Evolutionary conservation across 2,329 filamentous ascomycete genomes (phyloP).

Genomic region (Trichoderma sp.): DNA sequence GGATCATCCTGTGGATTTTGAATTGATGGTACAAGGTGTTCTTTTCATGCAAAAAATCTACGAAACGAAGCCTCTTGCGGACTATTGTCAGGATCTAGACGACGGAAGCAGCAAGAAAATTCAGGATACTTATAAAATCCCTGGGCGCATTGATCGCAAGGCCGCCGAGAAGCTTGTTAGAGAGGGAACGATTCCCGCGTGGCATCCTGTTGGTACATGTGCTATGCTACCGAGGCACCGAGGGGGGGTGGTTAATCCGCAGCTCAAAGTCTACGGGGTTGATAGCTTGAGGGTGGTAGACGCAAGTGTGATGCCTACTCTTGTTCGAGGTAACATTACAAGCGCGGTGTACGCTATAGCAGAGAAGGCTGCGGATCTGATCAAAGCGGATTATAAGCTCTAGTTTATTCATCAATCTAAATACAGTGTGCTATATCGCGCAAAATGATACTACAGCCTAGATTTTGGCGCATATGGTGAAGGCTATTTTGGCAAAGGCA

Average conservation of each 20-base stretch:
- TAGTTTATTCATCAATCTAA: background rate
- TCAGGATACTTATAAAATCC: slow-evolving; percentile 49
- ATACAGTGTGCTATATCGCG: background rate
- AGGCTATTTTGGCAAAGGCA: no score
- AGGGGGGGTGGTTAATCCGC: slow-evolving; percentile 57
- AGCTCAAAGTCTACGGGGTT: slow-evolving; percentile 54
- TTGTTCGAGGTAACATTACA: slow-evolving; percentile 50
- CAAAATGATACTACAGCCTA: no score
- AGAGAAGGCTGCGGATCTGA: slow-evolving; percentile 47
- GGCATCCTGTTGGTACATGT: slow-evolving; percentile 50
- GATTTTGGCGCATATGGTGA: no score
- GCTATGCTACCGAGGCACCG: slow-evolving; percentile 46
- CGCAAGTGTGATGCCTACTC: slow-evolving; percentile 52
- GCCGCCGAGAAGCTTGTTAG: slow-evolving; percentile 47
- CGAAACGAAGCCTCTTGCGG: background rate
- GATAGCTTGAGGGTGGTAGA: slow-evolving; percentile 55
- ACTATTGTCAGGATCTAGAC: slow-evolving; percentile 33
- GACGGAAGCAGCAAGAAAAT: slow-evolving; percentile 43
- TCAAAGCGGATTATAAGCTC: background rate
- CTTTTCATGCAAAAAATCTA: background rate
- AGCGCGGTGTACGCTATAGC: slow-evolving; percentile 60
- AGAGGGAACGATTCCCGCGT: background rate
- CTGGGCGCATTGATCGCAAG: slow-evolving; percentile 41
- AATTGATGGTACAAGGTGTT: background rate
- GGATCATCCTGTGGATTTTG: background rate